A percentile compares a stretch with the other conserved stretches of the same genome.
Evolutionary conservation across 1,284 basidiomycete genomes (phyloP).

Genomic region (Pseudozyma thailandica): DNA sequence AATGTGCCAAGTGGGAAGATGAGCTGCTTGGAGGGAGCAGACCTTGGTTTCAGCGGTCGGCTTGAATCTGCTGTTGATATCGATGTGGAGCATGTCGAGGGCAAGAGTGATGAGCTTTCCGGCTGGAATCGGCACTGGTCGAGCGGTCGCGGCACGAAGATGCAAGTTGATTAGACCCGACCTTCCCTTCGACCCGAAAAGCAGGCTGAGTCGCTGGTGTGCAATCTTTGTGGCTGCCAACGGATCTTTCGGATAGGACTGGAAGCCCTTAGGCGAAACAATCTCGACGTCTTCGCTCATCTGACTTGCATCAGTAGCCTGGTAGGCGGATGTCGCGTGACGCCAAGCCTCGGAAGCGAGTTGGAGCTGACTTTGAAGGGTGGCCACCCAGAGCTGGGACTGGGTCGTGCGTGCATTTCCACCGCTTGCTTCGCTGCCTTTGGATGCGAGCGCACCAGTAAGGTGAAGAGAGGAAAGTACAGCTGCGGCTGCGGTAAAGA

Average conservation of each 20-base stretch:
- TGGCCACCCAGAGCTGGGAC: conserved; percentile 55
- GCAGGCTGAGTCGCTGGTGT: conserved; percentile 24
- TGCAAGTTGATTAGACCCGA: conserved; percentile 35
- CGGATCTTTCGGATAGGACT: conserved; percentile 28
- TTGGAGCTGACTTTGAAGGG: conserved; percentile 28
- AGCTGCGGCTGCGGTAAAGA: conserved; percentile 28
- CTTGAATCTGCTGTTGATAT: conserved; percentile 31
- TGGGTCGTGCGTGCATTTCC: conserved; percentile 44
- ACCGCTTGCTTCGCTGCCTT: conserved; percentile 37
- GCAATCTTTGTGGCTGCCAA: conserved; percentile 32
- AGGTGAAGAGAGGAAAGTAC: conserved; percentile 51
- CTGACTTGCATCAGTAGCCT: conserved; percentile 3
- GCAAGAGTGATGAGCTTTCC: conserved; percentile 71
- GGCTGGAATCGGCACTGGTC: conserved; percentile 80
- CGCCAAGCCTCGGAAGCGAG: conserved; percentile 30
- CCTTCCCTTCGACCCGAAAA: conserved; percentile 36
- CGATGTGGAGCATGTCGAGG: conserved; percentile 71
- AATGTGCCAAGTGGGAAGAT: conserved; percentile 26
- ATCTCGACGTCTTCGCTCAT: background rate
- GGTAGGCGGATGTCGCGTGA: conserved; percentile 37
- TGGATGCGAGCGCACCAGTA: conserved; percentile 46
- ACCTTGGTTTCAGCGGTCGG: conserved; percentile 42
- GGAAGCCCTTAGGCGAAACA: conserved; percentile 14
- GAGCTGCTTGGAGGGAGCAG: conserved; percentile 28
- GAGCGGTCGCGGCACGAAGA: conserved; percentile 70